A percentile compares a stretch with the other conserved stretches of the same genome.
phyloP scores from a whole-genome alignment of 352 stramenopile genomes.

The Phytophthora crassamura region DNA sequence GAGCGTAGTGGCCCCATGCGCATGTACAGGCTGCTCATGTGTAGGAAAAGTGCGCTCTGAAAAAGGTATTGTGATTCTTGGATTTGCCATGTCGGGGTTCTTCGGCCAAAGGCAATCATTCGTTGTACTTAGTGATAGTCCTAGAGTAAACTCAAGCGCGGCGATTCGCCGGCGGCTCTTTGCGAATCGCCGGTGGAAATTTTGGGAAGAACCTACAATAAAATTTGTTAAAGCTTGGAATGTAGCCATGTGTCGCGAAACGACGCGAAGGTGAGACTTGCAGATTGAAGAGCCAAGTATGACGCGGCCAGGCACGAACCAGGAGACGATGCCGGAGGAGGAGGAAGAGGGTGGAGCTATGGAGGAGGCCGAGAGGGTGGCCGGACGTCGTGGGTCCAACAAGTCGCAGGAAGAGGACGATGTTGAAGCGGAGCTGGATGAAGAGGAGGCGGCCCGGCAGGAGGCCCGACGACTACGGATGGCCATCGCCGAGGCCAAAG shows the following conservation, averaged over 20 bases:
- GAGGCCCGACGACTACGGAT: slow-evolving; percentile 55
- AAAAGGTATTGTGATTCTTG: no score
- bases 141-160: no score
- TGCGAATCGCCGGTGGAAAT: no score
- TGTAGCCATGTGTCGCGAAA: slow-evolving; percentile 24
- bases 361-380: neutral
- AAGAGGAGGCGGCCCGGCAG: slow-evolving; percentile 54
- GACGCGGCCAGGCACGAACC: neutral
- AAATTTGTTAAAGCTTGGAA: no score
- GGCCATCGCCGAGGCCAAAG: slow-evolving; percentile 57
- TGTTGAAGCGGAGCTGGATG: slow-evolving; percentile 28
- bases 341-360: neutral
- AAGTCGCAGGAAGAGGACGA: slow-evolving; percentile 19
- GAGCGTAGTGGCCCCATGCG: slow-evolving; percentile 12
- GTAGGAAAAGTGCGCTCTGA: no score
- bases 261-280: slow-evolving; percentile 5
- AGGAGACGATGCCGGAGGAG: slow-evolving; percentile 15
- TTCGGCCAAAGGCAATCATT: no score
- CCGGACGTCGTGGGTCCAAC: slow-evolving; percentile 4
- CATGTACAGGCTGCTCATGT: slow-evolving; percentile 35
- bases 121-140: no score
- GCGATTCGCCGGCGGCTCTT: no score
- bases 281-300: neutral
- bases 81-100: no score
- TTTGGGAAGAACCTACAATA: no score